phyloP scores from a whole-genome alignment of 768 basidiomycete genomes.

The Trametes gibbosa region DNA sequence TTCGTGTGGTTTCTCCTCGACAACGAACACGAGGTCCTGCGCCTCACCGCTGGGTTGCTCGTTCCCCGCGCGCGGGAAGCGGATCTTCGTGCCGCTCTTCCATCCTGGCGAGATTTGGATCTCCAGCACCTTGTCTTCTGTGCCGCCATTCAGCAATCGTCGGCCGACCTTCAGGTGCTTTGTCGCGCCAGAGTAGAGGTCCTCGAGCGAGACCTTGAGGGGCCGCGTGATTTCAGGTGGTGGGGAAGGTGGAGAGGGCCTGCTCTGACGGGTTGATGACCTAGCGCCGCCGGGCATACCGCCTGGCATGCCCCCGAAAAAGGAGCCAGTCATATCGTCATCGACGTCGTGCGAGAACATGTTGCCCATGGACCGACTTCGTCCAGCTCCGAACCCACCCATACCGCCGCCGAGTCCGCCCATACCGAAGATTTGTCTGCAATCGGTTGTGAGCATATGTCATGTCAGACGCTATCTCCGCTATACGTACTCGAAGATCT shows the following conservation, averaged over 20 bases:
- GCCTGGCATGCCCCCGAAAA: conserved; percentile 61
- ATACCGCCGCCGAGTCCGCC: conserved; percentile 39
- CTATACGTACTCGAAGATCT: conserved; percentile 81
- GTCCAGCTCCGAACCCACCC: conserved; percentile 32
- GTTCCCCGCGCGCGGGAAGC: conserved; percentile 86
- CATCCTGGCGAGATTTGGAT: conserved; percentile 83
- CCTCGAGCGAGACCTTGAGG: conserved; percentile 80
- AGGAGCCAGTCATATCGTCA: conserved; percentile 45
- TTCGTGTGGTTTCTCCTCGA: conserved; percentile 92
- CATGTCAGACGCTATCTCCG: background rate
- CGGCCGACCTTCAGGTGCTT: conserved; percentile 90
- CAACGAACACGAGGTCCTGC: conserved; percentile 92
- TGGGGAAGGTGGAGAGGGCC: conserved; percentile 41
- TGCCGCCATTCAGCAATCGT: conserved; percentile 62
- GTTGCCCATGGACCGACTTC: conserved; percentile 11
- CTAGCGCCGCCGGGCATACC: conserved; percentile 42
- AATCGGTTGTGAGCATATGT: conserved; percentile 4
- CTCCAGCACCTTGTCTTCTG: conserved; percentile 85
- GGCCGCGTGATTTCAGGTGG: conserved; percentile 73
- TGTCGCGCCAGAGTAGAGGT: conserved; percentile 79
- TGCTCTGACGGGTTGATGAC: conserved; percentile 32
- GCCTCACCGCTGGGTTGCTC: conserved; percentile 63
- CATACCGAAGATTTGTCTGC: conserved; percentile 60
- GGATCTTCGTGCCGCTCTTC: conserved; percentile 95
- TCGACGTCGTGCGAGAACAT: conserved; percentile 29